These are phyloP conservation scores for Xylogone sp. DNA, from an alignment of 2,329 filamentous ascomycete species.

Conservation along the genomic window DNA sequence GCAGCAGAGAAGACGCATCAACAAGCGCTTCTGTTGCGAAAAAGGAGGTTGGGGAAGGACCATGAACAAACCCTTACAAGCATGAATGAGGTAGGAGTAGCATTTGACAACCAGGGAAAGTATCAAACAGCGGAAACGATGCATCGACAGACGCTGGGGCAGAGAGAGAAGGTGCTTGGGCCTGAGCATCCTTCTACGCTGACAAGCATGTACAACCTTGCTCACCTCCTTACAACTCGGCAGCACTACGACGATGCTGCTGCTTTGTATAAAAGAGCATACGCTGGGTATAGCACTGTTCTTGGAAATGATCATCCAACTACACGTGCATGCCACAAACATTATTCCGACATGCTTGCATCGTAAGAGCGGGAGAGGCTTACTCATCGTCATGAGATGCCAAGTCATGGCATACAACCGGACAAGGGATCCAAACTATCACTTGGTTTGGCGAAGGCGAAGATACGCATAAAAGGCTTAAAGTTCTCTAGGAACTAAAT, in stretches of 20 bases:
- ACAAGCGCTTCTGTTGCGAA: conserved; percentile 2
- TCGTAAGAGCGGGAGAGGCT: not conserved
- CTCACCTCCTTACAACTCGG: not conserved
- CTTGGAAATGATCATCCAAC: conserved; percentile 5
- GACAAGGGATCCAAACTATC: not conserved
- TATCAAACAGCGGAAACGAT: conserved; percentile 2
- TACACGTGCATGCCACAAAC: not conserved
- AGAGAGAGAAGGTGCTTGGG: conserved; percentile 2
- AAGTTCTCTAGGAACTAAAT: conserved; percentile 3
- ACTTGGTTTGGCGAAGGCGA: not conserved
- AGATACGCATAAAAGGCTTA: not conserved
- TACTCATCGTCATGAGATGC: not conserved
- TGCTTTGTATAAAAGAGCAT: conserved; percentile 6
- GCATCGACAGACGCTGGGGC: not conserved
- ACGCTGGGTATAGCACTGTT: conserved; percentile 3
- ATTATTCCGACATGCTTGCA: not conserved
- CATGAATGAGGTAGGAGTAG: not conserved
- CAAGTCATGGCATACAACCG: not conserved
- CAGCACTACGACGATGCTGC: conserved; percentile 3
- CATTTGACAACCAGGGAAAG: not conserved
- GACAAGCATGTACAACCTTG: conserved; percentile 1
- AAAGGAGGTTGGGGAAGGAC: not conserved
- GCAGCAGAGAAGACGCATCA: conserved; percentile 1
- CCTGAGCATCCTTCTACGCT: conserved; percentile 2
- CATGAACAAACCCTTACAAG: not conserved